Evolutionary conservation across 495 filamentous ascomycete species (phyloP).

Genomic region (Aspergillus baeticus): DNA sequence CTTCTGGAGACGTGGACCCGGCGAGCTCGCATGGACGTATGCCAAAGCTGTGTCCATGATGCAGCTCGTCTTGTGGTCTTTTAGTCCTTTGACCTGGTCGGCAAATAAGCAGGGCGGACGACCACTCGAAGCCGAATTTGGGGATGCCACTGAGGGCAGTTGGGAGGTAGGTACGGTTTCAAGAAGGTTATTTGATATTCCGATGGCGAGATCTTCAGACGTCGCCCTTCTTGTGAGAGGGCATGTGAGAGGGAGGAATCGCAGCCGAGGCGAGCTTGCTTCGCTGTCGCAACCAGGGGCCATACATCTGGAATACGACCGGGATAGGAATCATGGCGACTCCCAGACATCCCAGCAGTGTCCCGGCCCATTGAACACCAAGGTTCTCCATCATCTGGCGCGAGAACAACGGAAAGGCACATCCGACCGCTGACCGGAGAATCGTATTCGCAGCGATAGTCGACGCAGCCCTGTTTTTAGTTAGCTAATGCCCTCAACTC

Average conservation of each 20-base stretch:
- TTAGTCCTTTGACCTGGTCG: no score
- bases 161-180: no score
- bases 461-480: constrained; percentile 64
- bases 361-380: constrained; percentile 76
- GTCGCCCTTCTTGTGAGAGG: constrained; percentile 8
- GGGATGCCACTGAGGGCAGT: no score
- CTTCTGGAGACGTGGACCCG: no score
- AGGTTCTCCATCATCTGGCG: constrained; percentile 79
- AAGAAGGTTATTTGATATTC: no score
- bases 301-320: constrained; percentile 33
- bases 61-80: no score
- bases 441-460: constrained; percentile 91
- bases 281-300: constrained; percentile 30
- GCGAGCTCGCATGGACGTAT: no score
- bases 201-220: constrained; percentile 3
- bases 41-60: no score
- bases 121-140: no score
- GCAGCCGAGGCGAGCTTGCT: constrained; percentile 31
- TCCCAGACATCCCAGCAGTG: constrained; percentile 74
- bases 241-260: not conserved
- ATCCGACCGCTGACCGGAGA: constrained; percentile 72
- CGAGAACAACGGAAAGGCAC: constrained; percentile 79
- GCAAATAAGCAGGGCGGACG: no score
- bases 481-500: constrained; percentile 17
- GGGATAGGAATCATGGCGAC: constrained; percentile 73